A percentile compares a stretch with the other conserved stretches of the same genome.
phyloP scores from a whole-genome alignment of 2,329 filamentous ascomycete genomes.

The Colletotrichum siamense region DNA sequence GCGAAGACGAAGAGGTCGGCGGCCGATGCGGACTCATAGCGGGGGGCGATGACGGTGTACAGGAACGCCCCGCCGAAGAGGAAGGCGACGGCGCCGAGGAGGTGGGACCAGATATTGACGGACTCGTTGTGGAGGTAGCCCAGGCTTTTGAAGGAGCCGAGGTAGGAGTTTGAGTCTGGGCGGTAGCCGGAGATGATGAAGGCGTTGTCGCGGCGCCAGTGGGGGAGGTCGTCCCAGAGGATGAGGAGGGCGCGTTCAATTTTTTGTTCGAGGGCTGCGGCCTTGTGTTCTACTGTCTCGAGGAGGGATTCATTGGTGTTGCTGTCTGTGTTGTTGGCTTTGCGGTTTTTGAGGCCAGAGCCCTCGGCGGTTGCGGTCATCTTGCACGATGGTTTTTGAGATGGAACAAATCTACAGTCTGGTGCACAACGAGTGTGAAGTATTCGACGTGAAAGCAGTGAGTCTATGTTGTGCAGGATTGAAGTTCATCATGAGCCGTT shows the following conservation, averaged over 20 bases:
- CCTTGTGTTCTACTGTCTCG: conserved; percentile 30
- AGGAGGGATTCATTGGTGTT: background rate
- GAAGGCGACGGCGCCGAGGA: conserved; percentile 69
- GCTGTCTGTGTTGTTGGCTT: background rate
- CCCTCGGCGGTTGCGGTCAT: background rate
- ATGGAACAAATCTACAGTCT: background rate
- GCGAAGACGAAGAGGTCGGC: conserved; percentile 75
- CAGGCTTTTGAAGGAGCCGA: conserved; percentile 50
- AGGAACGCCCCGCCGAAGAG: conserved; percentile 56
- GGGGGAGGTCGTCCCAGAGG: conserved; percentile 63
- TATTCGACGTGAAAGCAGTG: background rate
- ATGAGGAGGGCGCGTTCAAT: conserved; percentile 48
- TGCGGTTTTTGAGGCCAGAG: conserved; percentile 1
- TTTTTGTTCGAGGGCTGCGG: conserved; percentile 37
- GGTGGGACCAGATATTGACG: conserved; percentile 69
- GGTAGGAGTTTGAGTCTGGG: conserved; percentile 53
- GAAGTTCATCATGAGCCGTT: background rate
- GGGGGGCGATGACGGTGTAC: conserved; percentile 63
- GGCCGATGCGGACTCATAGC: conserved; percentile 66
- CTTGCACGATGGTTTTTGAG: background rate
- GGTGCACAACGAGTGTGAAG: background rate
- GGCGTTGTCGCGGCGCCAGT: conserved; percentile 65
- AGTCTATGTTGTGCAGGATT: background rate
- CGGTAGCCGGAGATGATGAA: conserved; percentile 63
- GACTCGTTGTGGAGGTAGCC: conserved; percentile 65